Conservation (phyloP, 768 basidiomycete genomes). For the Suillus hirtellus region DNA sequence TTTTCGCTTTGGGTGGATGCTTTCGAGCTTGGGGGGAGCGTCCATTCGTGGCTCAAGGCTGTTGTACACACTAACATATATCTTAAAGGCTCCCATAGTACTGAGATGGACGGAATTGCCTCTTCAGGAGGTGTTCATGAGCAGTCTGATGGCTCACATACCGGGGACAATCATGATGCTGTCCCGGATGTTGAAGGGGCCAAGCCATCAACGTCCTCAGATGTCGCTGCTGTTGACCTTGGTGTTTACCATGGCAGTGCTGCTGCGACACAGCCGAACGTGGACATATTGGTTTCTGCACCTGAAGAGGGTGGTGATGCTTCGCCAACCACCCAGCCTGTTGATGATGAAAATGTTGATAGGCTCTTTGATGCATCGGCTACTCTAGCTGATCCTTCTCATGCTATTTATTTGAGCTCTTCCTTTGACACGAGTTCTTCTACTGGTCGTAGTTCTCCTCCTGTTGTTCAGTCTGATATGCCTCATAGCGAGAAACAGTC, state of each 20-base stretch:
- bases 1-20: slow-evolving; percentile 46
- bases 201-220: slow-evolving; percentile 26
- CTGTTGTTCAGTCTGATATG: slow-evolving; percentile 40
- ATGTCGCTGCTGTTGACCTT: slow-evolving; percentile 18
- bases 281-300: slow-evolving; percentile 22
- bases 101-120: slow-evolving; percentile 38
- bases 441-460: slow-evolving; percentile 41
- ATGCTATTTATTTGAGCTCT: slow-evolving; percentile 33
- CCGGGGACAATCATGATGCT: slow-evolving; percentile 17
- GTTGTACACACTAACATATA: slow-evolving; percentile 59
- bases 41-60: slow-evolving; percentile 37
- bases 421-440: slow-evolving; percentile 49
- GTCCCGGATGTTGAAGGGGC: slow-evolving; percentile 26
- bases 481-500: slow-evolving; percentile 43
- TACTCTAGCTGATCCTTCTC: slow-evolving; percentile 32
- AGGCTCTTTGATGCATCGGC: slow-evolving; percentile 23
- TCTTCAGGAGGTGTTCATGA: slow-evolving; percentile 30
- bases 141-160: slow-evolving; percentile 19
- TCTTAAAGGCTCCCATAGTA: slow-evolving; percentile 40
- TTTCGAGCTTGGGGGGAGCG: slow-evolving; percentile 43
- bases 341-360: slow-evolving; percentile 22
- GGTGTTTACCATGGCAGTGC: slow-evolving; percentile 19
- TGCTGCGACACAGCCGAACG: slow-evolving; percentile 23
- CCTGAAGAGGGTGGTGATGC: slow-evolving; percentile 21
- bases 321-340: slow-evolving; percentile 25